Conservation (phyloP, 345 rosid species). For the Luvunga scandens region DNA sequence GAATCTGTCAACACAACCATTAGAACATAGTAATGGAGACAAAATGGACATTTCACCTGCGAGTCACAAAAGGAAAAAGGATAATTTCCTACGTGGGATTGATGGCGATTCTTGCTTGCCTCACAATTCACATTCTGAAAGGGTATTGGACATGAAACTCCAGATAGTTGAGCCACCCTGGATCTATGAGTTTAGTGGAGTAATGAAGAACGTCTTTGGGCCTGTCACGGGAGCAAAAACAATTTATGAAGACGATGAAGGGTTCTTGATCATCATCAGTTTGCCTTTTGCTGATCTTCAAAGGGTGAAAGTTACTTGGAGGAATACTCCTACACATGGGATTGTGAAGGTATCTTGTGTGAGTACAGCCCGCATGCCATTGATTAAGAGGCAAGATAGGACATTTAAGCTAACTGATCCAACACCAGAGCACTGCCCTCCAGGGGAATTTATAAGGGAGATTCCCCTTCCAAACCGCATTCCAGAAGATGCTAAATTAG, state of each 20-base stretch:
- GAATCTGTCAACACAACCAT: slow-evolving; percentile 61
- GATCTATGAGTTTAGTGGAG: slow-evolving; percentile 61
- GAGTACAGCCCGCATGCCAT: slow-evolving; percentile 75
- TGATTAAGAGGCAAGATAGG: slow-evolving; percentile 71
- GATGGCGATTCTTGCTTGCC: slow-evolving; percentile 47
- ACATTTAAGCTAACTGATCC: slow-evolving; percentile 92
- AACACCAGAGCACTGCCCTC: slow-evolving; percentile 91
- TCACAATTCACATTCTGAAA: slow-evolving; percentile 33
- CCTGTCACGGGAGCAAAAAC: slow-evolving; percentile 89
- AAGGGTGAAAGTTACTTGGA: slow-evolving; percentile 88
- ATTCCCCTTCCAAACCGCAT: slow-evolving; percentile 73
- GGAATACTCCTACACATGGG: slow-evolving; percentile 67
- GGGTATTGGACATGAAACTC: slow-evolving; percentile 46
- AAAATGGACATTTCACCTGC: slow-evolving; percentile 32
- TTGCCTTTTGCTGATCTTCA: slow-evolving; percentile 80
- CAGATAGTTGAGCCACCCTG: slow-evolving; percentile 51
- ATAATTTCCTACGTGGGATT: slow-evolving; percentile 38
- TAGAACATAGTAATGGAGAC: slow-evolving; percentile 43
- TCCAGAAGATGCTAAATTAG: slow-evolving; percentile 84
- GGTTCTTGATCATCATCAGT: slow-evolving; percentile 66
- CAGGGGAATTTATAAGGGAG: slow-evolving; percentile 77
- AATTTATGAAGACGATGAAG: slow-evolving; percentile 74
- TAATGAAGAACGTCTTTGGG: slow-evolving; percentile 67
- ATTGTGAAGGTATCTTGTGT: slow-evolving; percentile 76
- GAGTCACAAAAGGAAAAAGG: slow-evolving; percentile 55